Base-by-base conservation (phyloP, 805 yeast genomes). In the Ogataea nonfermentans region DNA sequence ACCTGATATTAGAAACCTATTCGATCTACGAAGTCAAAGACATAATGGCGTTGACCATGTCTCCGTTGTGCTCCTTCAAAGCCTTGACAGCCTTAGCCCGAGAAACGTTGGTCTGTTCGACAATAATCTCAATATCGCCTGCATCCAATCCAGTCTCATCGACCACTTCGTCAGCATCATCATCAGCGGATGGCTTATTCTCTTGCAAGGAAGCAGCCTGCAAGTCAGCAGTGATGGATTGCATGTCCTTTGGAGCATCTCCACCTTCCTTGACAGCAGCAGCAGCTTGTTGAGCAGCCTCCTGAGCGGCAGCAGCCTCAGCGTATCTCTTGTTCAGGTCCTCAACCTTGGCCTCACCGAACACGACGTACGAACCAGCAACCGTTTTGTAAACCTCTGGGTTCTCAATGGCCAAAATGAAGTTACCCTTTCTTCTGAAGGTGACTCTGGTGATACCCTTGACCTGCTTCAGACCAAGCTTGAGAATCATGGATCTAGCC, bases 331-430 rank as follows among this genome's bases (percentile, higher is more conserved):
- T 81, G 72, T 82, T 80, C 70, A 89, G 73, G 75, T 91, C 96
- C 70, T 91, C 97, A 56, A 86, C 84, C 78, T 88, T 86, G 65
- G 96, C 95, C 73, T 90, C 97, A 73, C 99, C 99, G 61, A 91
- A 90, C 55, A 91, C 97, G 59, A 91, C 82, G 77, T 85, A 93
- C 57, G 95, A 83, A 65, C 97, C 96, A 63, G 95, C 84, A 51
- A 81, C 77, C 49, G 96, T 82, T 72, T 78, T 87, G 95, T 75
- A 91, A 47, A 93, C 98, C 57, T 89, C 97, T 68, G 99, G 99
- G 55, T 70, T 67, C 67, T 87, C 93, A 71, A 91, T 86, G 63
- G 93, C 95, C 68, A 83, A 79, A 65, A 89, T 83, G 66, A 83
- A 79, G 80, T 87, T 86, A 67, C 90, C 89, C 73, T 86, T 82